phyloP scores from a whole-genome alignment of 202 grass and related monocot genomes.

The Setaria italica region DNA sequence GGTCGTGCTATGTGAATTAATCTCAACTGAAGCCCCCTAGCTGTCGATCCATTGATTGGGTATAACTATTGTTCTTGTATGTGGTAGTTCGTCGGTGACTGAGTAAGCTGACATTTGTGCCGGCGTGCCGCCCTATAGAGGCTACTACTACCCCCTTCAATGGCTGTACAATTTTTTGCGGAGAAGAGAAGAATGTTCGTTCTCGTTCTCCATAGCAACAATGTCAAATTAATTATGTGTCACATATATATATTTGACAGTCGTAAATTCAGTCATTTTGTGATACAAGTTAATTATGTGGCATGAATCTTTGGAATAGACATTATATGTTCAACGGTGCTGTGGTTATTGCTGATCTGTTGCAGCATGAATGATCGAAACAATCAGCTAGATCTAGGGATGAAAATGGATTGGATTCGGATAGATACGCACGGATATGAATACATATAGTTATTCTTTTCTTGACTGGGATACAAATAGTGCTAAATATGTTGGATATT shows the following conservation, averaged over 20 bases:
- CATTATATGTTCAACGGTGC: background rate
- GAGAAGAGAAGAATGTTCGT: slow-evolving; percentile 54
- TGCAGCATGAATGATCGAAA: background rate
- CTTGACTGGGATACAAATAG: no score
- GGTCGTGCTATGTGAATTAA: background rate
- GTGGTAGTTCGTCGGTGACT: slow-evolving; percentile 38
- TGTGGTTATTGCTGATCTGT: background rate
- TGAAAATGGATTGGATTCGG: no score
- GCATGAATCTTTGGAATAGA: background rate
- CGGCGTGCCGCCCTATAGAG: slow-evolving; percentile 37
- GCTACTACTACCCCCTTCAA: slow-evolving; percentile 29
- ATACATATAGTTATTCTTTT: no score
- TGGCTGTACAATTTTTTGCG: slow-evolving; percentile 50
- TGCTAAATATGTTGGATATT: no score
- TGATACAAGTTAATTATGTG: background rate
- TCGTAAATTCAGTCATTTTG: background rate
- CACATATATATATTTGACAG: background rate
- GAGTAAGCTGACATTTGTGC: slow-evolving; percentile 30
- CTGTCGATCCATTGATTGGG: slow-evolving; percentile 36
- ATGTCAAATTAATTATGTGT: background rate
- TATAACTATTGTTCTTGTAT: slow-evolving; percentile 36
- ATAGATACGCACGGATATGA: no score
- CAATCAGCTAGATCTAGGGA: background rate
- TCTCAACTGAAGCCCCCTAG: slow-evolving; percentile 27
- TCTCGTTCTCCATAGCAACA: slow-evolving; percentile 50